Percentiles rank a stretch among this genome's conserved stretches.
phyloP scores from a whole-genome alignment of 192 early-diverging fungal genomes.

The Backusella morwellensis region DNA sequence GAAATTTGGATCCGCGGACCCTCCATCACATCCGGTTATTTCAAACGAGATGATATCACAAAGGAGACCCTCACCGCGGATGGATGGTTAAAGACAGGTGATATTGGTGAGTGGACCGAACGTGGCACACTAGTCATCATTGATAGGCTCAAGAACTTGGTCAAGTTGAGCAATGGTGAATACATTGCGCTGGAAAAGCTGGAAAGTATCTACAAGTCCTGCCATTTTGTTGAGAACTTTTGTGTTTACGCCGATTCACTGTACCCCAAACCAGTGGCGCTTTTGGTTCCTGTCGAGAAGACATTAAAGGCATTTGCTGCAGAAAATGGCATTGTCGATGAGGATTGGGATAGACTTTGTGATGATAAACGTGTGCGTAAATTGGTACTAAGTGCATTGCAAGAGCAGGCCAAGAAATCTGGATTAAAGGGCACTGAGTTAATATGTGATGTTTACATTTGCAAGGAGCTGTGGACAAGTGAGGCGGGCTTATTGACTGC shows the following conservation, averaged over 20 bases:
- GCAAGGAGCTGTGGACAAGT: constrained; percentile 85
- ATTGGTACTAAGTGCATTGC: constrained; percentile 40
- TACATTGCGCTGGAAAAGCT: constrained; percentile 94
- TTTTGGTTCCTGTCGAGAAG: constrained; percentile 69
- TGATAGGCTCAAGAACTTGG: constrained; percentile 91
- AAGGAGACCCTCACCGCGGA: constrained; percentile 65
- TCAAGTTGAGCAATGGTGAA: constrained; percentile 90
- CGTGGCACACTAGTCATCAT: constrained; percentile 81
- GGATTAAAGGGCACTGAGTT: constrained; percentile 75
- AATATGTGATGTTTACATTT: constrained; percentile 65
- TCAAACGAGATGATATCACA: constrained; percentile 66
- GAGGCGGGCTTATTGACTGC: constrained; percentile 82
- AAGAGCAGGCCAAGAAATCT: constrained; percentile 57
- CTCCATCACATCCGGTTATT: constrained; percentile 78
- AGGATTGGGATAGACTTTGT: constrained; percentile 54
- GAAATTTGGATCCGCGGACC: constrained; percentile 86
- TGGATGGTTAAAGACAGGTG: constrained; percentile 89
- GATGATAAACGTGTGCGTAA: constrained; percentile 50
- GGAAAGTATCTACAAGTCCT: constrained; percentile 84
- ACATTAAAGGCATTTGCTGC: constrained; percentile 47
- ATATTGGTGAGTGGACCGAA: constrained; percentile 81
- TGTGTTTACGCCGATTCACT: constrained; percentile 75
- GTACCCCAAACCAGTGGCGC: constrained; percentile 67
- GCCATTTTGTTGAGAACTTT: constrained; percentile 70
- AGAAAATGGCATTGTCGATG: constrained; percentile 37